Base-by-base conservation (phyloP, 1,139 yeast species). In the Taiozyma onychis region DNA sequence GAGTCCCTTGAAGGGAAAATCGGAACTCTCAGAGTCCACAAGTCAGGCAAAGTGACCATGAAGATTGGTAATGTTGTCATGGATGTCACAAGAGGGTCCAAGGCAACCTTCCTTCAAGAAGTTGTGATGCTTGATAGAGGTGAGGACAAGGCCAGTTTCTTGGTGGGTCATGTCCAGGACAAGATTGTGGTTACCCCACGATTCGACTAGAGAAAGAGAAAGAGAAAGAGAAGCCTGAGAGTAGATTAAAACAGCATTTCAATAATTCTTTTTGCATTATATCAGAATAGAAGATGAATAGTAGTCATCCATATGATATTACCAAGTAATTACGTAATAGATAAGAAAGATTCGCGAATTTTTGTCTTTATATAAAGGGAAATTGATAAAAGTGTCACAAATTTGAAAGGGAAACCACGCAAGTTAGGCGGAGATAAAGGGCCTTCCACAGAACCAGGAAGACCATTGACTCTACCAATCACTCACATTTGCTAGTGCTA, bases 41-140 rank as follows among this genome's bases (percentile, higher is more conserved):
- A 82, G 60, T 87, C 96, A 0, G 97, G 97, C 7, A 86, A 79
- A 62, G 69, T 89, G 41, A 76, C 93, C 13, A 78, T 90, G 66
- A 78, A 80, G 54, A 72, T 90, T 49, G 97, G 96, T 10, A 78
- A 83, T 50, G 78, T 82, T 39, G 72, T 76, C 16, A 76, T 90
- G 76, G 86, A 84, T 54, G 81, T 89, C 11, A 74, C 83, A 7
- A 77, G 80, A 61, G 97, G 97, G n/a, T 81, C 86, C 2, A 78
- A 82, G 13, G 70, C 86, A 13, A 76, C 78, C n/a, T 85, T 88
- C 59, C 68, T 86, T 44, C 97, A 90, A 64, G 93, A 88, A 57
- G 72, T 88, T 26, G 82, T 85, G n/a, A 60, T 88, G 32, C 48
- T 54, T 48, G 80, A 82, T 46, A 59, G 65, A 35, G 72, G 70